Conservation (phyloP, 2,329 filamentous ascomycete species). For the Verticillium zaregamsianum region DNA sequence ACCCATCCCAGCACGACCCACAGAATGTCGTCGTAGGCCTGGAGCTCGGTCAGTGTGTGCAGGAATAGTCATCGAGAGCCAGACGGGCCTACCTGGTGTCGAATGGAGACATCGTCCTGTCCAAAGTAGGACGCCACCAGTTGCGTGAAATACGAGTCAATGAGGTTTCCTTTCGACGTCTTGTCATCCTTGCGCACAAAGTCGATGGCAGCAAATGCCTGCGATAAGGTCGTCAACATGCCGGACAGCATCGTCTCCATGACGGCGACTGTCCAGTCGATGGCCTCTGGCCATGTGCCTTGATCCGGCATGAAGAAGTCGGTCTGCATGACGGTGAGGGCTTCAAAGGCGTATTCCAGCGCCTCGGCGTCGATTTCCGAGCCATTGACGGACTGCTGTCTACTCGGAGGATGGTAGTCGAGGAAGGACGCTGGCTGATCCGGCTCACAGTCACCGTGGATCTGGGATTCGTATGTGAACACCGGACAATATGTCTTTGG, state of each 20-base stretch:
- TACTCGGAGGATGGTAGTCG: not conserved
- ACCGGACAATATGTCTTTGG: conserved; percentile 9
- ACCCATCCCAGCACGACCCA: conserved; percentile 95
- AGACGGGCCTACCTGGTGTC: conserved; percentile 44
- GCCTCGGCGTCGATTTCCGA: conserved; percentile 15
- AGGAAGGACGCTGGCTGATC: conserved; percentile 8
- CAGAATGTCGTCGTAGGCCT: conserved; percentile 91
- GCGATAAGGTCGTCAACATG: conserved; percentile 66
- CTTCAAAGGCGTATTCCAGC: conserved; percentile 51
- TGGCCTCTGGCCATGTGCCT: conserved; percentile 79
- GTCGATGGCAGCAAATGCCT: conserved; percentile 40
- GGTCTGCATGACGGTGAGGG: conserved; percentile 72
- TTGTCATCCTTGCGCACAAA: conserved; percentile 30
- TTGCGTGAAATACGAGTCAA: conserved; percentile 79
- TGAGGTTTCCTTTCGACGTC: conserved; percentile 66
- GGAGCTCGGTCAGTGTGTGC: conserved; percentile 14
- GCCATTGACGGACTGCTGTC: not conserved
- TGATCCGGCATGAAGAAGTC: conserved; percentile 73
- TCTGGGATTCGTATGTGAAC: conserved; percentile 9
- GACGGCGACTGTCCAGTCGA: conserved; percentile 93
- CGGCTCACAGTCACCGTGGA: conserved; percentile 8
- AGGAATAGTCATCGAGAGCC: not conserved
- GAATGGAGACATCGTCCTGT: conserved; percentile 71
- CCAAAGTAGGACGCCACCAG: conserved; percentile 78
- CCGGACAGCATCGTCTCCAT: conserved; percentile 75